Evolutionary conservation across 2,329 filamentous ascomycete species (phyloP).

Genomic region (Aspergillus sergii): DNA sequence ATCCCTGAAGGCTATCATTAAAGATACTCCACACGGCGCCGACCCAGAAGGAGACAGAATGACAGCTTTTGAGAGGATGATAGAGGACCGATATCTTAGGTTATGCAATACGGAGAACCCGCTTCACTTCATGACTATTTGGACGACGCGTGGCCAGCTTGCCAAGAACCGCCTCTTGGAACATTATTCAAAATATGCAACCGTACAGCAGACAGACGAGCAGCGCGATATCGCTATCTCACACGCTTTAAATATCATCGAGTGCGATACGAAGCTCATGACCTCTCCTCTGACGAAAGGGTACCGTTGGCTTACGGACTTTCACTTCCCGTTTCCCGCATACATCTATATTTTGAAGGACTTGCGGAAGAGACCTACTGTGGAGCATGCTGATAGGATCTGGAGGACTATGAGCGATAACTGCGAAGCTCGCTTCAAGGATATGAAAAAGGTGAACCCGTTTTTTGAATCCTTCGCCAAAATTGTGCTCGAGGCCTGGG

Average conservation of each 20-base stretch:
- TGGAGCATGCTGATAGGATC: conserved; percentile 33
- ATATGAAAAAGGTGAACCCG: conserved; percentile 15
- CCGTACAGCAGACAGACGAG: conserved; percentile 27
- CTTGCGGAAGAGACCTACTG: conserved; percentile 39
- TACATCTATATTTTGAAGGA: conserved; percentile 52
- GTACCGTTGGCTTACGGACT: conserved; percentile 47
- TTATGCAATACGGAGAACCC: conserved; percentile 45
- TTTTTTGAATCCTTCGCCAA: conserved; percentile 38
- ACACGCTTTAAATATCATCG: conserved; percentile 43
- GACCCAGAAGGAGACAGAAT: conserved; percentile 32
- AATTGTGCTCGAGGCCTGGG: conserved; percentile 47
- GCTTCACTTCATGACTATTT: conserved; percentile 53
- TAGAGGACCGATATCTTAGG: conserved; percentile 53
- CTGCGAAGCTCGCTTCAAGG: conserved; percentile 39
- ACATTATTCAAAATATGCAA: conserved; percentile 40
- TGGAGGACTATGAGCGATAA: conserved; percentile 54
- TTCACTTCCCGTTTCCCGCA: conserved; percentile 54
- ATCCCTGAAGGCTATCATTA: conserved; percentile 34
- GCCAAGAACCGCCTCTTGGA: conserved; percentile 56
- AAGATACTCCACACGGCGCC: background rate
- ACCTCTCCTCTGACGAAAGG: conserved; percentile 44
- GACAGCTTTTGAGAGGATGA: conserved; percentile 37
- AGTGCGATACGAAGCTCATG: conserved; percentile 51
- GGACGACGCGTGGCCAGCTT: conserved; percentile 48
- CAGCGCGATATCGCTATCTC: conserved; percentile 34